These are phyloP conservation scores for Candida awuae DNA, from an alignment of 805 yeast species.

Conservation along the genomic window DNA sequence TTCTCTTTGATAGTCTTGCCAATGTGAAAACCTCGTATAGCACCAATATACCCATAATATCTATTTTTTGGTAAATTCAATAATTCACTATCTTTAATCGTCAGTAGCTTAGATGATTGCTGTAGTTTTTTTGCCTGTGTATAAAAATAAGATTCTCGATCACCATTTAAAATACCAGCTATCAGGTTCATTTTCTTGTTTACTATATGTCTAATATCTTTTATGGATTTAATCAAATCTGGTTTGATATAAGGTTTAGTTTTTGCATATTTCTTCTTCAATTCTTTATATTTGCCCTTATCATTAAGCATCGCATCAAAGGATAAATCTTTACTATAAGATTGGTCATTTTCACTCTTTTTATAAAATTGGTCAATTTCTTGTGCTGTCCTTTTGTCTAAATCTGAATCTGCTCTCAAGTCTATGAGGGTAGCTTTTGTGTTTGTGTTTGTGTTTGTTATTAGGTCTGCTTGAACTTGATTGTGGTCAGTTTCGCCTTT, in stretches of 20 bases:
- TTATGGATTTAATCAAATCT: conserved; percentile 9
- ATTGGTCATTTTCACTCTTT: background rate
- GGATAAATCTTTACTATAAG: background rate
- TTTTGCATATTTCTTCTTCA: conserved; percentile 14
- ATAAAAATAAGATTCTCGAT: conserved; percentile 41
- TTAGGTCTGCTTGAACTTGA: too few species aligned
- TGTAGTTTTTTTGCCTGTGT: conserved; percentile 38
- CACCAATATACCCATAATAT: conserved; percentile 59
- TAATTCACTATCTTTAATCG: conserved; percentile 41
- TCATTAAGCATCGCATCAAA: conserved; percentile 1
- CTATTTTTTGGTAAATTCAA: conserved; percentile 37
- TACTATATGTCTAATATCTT: conserved; percentile 9
- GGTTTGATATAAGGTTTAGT: conserved; percentile 14
- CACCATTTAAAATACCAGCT: conserved; percentile 30
- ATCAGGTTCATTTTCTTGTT: conserved; percentile 9
- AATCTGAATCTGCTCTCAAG: too few species aligned
- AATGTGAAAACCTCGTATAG: conserved; percentile 45
- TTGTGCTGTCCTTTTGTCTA: background rate
- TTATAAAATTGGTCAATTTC: background rate
- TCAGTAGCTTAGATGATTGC: conserved; percentile 32
- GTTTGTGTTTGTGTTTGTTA: too few species aligned
- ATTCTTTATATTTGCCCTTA: conserved; percentile 9
- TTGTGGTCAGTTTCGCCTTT: background rate
- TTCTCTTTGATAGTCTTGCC: conserved; percentile 32
- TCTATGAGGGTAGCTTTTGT: too few species aligned